Evolutionary conservation across 2,329 filamentous ascomycete genomes (phyloP).

Genomic region (Chaetomium olivaceum): DNA sequence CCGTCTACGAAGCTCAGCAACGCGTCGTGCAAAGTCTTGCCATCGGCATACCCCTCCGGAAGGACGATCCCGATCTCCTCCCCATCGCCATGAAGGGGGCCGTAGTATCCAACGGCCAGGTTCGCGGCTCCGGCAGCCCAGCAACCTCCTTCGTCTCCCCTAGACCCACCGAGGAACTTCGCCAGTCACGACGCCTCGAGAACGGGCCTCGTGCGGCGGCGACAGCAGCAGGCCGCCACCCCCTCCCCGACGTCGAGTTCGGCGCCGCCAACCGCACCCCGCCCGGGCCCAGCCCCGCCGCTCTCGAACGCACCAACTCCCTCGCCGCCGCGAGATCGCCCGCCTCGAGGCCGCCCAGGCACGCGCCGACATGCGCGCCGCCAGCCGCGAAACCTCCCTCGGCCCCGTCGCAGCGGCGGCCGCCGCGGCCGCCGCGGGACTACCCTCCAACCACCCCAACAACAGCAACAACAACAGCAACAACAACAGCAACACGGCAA

Average conservation of each 20-base stretch:
- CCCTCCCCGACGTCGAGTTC: conserved; percentile 41
- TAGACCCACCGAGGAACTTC: conserved; percentile 18
- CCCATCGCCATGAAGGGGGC: conserved; percentile 27
- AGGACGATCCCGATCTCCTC: conserved; percentile 23
- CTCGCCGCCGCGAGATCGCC: conserved; percentile 55
- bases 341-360: conserved; percentile 53
- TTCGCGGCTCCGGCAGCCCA: conserved; percentile 13
- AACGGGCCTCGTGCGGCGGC: conserved; percentile 34
- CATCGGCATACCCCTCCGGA: conserved; percentile 25
- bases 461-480: background rate
- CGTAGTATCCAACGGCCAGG: conserved; percentile 21
- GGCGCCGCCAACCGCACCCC: conserved; percentile 39
- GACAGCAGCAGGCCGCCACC: conserved; percentile 32
- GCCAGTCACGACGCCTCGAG: conserved; percentile 16
- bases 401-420: conserved; percentile 24
- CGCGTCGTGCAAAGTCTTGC: conserved; percentile 31
- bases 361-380: conserved; percentile 52
- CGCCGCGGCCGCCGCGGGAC: background rate
- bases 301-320: conserved; percentile 50
- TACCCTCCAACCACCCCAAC: conserved; percentile 1
- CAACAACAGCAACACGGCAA: too few species aligned
- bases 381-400: conserved; percentile 42
- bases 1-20: conserved; percentile 51
- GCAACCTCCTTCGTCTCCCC: conserved; percentile 5
- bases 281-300: conserved; percentile 34